Percentiles rank a stretch among this genome's conserved stretches.
Conservation (phyloP, 108 stramenopile genomes). For the Cyclostephanos tholiformis region DNA sequence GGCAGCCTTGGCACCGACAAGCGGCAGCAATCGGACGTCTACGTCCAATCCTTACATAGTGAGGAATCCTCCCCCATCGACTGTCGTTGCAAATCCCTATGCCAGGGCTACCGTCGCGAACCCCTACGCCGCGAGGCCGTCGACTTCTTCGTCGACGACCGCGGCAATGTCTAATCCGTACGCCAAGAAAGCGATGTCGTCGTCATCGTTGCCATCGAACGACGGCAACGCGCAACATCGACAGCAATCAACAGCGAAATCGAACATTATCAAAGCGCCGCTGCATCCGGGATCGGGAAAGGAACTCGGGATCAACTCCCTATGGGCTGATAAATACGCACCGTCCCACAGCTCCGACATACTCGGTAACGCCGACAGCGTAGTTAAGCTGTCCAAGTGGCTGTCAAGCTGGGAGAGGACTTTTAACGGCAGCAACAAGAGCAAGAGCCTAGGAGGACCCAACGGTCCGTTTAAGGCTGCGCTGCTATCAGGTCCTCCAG, state of each 20-base stretch:
- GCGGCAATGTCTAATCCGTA: constrained; percentile 57
- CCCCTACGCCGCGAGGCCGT: constrained; percentile 22
- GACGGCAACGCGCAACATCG: neutral
- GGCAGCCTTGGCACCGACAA: neutral
- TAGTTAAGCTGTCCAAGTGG: constrained; percentile 64
- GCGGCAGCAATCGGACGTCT: too few relatives aligned
- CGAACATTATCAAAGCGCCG: neutral
- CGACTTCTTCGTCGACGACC: constrained; percentile 4
- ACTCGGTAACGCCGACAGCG: constrained; percentile 76
- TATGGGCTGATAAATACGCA: constrained; percentile 96
- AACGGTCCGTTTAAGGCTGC: constrained; percentile 84
- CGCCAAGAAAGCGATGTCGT: constrained; percentile 41
- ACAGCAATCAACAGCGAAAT: neutral
- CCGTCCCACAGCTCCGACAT: constrained; percentile 70
- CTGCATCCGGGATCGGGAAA: constrained; percentile 3
- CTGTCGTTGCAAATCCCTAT: constrained; percentile 47
- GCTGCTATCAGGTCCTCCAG: constrained; percentile 95
- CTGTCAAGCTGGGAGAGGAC: constrained; percentile 83
- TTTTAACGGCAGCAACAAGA: constrained; percentile 62
- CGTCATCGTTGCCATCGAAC: neutral
- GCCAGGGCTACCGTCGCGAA: constrained; percentile 30
- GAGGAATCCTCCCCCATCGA: too few relatives aligned
- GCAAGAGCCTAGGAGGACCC: constrained; percentile 44
- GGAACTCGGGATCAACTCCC: constrained; percentile 37
- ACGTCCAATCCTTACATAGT: too few relatives aligned